Percentiles rank a stretch among this genome's conserved stretches.
Conservation (phyloP, 2,329 filamentous ascomycete genomes). For the Nigrospora oryzae region DNA sequence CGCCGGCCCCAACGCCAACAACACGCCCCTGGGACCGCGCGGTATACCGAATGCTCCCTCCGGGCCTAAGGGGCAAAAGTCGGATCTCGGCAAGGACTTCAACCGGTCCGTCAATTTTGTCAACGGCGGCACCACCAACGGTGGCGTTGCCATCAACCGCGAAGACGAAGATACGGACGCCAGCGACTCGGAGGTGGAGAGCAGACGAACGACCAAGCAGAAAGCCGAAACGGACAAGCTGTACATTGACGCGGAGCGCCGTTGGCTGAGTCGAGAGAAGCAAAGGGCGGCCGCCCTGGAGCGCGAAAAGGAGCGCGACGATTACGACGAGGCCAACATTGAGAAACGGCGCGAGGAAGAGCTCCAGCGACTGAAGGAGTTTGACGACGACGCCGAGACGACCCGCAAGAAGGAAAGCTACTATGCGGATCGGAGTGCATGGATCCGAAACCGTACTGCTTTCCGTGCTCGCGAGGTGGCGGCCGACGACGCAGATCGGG, state of each 20-base stretch:
- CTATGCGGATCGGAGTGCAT: constrained; percentile 77
- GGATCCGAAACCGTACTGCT: constrained; percentile 71
- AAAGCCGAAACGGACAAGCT: constrained; percentile 69
- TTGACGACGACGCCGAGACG: constrained; percentile 83
- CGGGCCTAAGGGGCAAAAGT: constrained; percentile 50
- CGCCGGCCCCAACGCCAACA: constrained; percentile 47
- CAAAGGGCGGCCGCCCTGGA: constrained; percentile 77
- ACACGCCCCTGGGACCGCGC: constrained; percentile 67
- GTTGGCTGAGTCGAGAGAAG: constrained; percentile 85
- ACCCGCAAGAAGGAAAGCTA: constrained; percentile 67
- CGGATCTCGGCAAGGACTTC: constrained; percentile 38
- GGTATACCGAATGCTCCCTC: constrained; percentile 69
- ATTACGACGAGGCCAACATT: constrained; percentile 59
- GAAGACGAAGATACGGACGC: constrained; percentile 86
- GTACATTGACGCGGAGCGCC: constrained; percentile 77
- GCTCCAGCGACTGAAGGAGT: constrained; percentile 66
- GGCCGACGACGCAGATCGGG: constrained; percentile 75
- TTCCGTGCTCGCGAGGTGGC: constrained; percentile 67
- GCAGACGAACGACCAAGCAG: constrained; percentile 60
- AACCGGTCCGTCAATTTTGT: constrained; percentile 62
- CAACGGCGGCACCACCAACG: constrained; percentile 64
- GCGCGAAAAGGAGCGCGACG: constrained; percentile 73
- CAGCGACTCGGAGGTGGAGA: constrained; percentile 78
- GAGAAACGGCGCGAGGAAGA: constrained; percentile 58
- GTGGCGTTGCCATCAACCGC: constrained; percentile 44